A percentile compares a stretch with the other conserved stretches of the same genome.
These are phyloP conservation scores for Aureobasidium pullulans DNA, from an alignment of 2,329 filamentous ascomycete species.

Conservation along the genomic window DNA sequence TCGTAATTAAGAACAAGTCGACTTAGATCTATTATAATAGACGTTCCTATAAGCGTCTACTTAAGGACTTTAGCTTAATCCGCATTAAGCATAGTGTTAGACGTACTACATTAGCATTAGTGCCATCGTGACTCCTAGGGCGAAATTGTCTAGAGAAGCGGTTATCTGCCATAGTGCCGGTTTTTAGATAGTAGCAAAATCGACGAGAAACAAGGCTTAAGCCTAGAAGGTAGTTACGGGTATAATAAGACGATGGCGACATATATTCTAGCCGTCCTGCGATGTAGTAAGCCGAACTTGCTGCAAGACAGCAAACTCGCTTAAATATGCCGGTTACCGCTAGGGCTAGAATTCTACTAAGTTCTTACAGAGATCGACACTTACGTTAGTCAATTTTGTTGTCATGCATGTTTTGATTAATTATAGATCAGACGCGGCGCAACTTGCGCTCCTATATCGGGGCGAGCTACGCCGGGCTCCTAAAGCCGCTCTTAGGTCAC, in stretches of 20 bases:
- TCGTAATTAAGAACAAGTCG: neutral
- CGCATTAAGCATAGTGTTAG: neutral
- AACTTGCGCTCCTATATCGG: neutral
- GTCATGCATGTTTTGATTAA: neutral
- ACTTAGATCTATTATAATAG: neutral
- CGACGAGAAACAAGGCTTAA: neutral
- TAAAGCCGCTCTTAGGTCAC: neutral
- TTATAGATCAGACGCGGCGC: neutral
- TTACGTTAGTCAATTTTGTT: neutral
- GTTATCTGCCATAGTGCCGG: neutral
- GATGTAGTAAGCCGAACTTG: neutral
- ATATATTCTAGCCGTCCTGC: neutral
- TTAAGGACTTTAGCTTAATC: neutral
- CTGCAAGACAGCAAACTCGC: neutral
- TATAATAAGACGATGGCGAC: neutral
- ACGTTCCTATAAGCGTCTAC: neutral
- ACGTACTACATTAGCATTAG: neutral
- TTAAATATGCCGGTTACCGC: neutral
- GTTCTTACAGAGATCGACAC: too few relatives aligned
- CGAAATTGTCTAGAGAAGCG: neutral
- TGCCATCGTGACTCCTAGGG: neutral
- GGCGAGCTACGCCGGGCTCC: neutral
- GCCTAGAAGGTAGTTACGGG: neutral
- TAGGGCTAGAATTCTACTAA: neutral
- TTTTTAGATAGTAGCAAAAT: neutral